Evolutionary conservation across 371 early-diverging fungal genomes (phyloP).

Genomic region (Coemansia sp.): DNA sequence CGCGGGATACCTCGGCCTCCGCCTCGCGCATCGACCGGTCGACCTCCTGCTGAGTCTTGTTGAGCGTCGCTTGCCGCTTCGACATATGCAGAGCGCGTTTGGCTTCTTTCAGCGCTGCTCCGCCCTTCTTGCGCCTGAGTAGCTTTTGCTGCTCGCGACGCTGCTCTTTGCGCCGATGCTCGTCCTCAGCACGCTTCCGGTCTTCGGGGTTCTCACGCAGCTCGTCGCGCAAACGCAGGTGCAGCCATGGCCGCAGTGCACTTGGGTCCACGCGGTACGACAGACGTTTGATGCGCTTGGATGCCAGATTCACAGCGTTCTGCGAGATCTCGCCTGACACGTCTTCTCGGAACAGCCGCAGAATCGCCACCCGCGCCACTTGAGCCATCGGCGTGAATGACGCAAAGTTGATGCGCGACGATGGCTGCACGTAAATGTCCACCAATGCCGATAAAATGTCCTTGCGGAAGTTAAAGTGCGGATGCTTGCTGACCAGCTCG

Average conservation of each 20-base stretch:
- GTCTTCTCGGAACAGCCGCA: constrained; percentile 76
- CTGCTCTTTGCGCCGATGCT: constrained; percentile 20
- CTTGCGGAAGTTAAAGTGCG: constrained; percentile 90
- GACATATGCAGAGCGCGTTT: constrained; percentile 52
- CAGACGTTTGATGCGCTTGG: constrained; percentile 79
- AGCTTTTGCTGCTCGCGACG: constrained; percentile 38
- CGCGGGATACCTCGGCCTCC: constrained; percentile 49
- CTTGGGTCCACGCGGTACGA: constrained; percentile 71
- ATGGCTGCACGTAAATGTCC: constrained; percentile 51
- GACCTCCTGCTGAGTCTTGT: constrained; percentile 64
- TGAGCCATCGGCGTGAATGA: constrained; percentile 62
- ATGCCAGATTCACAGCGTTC: constrained; percentile 78
- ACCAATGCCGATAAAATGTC: constrained; percentile 83
- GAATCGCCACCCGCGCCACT: constrained; percentile 72
- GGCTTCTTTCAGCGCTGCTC: constrained; percentile 45
- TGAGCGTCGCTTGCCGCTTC: constrained; percentile 52
- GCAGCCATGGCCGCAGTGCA: constrained; percentile 70
- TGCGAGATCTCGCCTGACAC: constrained; percentile 81
- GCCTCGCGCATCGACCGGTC: constrained; percentile 73
- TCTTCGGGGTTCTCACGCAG: constrained; percentile 56
- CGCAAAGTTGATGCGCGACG: constrained; percentile 62
- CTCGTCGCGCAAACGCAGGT: constrained; percentile 77
- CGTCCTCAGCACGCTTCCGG: constrained; percentile 34
- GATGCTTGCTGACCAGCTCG: constrained; percentile 69
- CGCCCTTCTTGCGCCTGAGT: constrained; percentile 35